Conservation (phyloP, 805 yeast genomes). For the Cyberlindnera euphorbiiphila region DNA sequence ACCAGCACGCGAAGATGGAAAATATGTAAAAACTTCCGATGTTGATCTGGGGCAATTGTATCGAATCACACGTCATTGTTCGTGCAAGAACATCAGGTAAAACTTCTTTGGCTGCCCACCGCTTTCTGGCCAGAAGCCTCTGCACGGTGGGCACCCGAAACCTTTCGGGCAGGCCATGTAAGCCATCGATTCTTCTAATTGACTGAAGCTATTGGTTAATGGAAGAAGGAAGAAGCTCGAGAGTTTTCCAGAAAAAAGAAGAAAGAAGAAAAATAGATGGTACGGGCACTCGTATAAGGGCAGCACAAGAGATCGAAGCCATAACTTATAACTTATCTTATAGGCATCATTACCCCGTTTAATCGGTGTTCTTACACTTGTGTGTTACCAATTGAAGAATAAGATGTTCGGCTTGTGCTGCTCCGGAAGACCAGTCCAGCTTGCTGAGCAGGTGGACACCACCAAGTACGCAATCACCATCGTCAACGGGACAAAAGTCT, state of each 20-base stretch:
- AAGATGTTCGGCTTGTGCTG: constrained; percentile 73
- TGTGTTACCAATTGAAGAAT: no score
- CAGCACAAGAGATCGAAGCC: no score
- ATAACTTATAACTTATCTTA: no score
- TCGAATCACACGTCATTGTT: constrained; percentile 36
- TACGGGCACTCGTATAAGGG: constrained; percentile 9
- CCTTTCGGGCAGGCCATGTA: constrained; percentile 13
- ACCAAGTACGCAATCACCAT: constrained; percentile 63
- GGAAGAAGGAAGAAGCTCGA: not conserved
- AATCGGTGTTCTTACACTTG: no score
- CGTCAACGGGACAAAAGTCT: constrained; percentile 58
- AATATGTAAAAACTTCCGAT: constrained; percentile 71
- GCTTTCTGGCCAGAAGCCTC: not conserved
- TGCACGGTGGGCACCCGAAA: constrained; percentile 14
- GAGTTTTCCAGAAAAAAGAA: constrained; percentile 6
- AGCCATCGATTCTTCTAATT: no score
- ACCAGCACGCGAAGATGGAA: constrained; percentile 54
- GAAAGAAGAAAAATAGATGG: not conserved
- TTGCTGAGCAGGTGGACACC: constrained; percentile 64
- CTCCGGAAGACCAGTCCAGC: constrained; percentile 60
- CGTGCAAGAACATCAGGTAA: constrained; percentile 5
- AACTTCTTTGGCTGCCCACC: constrained; percentile 20
- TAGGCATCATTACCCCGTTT: no score
- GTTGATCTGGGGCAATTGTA: constrained; percentile 59
- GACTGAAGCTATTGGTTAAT: not conserved